Base-by-base conservation (phyloP, 1,284 basidiomycete species). In the Vanrija pseudolonga region DNA sequence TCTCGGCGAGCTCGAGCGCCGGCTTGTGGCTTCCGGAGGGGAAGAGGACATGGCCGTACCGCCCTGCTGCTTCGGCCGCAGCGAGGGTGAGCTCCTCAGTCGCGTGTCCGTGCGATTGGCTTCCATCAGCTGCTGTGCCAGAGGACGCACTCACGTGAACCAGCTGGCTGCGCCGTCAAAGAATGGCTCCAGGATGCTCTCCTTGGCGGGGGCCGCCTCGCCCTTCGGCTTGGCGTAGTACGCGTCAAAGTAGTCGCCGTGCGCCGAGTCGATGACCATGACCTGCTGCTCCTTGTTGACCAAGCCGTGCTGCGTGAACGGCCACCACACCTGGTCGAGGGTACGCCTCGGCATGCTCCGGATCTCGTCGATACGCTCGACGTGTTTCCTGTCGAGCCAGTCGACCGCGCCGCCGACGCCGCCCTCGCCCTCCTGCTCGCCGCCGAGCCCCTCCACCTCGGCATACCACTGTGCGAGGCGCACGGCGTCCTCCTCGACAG, bases 11-110 rank as follows among this genome's bases (percentile, higher is more conserved):
- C 6, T 68, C 50, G 1, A 98, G 79, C 0, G 94, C 93, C 3
- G 95, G 94, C 17, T 84, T 80, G 70, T 98, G 89, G 0, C 86
- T 85, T 1, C 90, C 88, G 59, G 87, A 85, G 2, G 95, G 95
- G 74, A 95, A 98, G 78, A 98, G 88, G 59, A 98, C 93, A 73
- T 98, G 95, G 0, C 95, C 95, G 66, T 97, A 98, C 5, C 95
- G 83, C 2, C 93, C 95, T 5, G 90, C 88, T 3, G 94, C 93
- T 32, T 83, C 79, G 0, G 94, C 92, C 0, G 92, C 95, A 1
- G 94, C 91, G 24, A 91, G 79, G 0, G 90, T 86, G 12, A 97
- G 81, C 0, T 84, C 77, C 0, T 89, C 83, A 54, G 89, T 79
- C 0, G 84, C 86, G 67, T 98, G 95, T 0, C 94, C 94, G 42